Conservation (phyloP, 2,329 filamentous ascomycete species). For the Dactylonectria estremocensis region DNA sequence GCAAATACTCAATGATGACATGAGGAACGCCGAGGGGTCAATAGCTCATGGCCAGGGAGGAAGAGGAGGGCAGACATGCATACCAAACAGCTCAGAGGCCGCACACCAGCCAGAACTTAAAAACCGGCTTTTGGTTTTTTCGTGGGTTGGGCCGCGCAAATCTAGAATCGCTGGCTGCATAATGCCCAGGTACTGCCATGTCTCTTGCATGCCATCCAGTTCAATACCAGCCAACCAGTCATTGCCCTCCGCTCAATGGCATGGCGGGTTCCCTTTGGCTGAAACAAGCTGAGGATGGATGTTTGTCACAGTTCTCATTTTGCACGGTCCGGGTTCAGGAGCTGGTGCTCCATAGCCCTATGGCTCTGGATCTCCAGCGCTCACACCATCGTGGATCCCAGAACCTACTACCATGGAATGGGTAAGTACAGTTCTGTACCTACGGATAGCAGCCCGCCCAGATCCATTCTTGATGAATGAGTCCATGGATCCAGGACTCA, state of each 20-base stretch:
- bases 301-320: conserved; percentile 2
- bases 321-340: not conserved
- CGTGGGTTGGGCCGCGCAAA: conserved; percentile 3
- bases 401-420: not conserved
- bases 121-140: conserved; percentile 21
- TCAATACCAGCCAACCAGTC: too few species aligned
- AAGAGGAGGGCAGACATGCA: not conserved
- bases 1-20: conserved; percentile 6
- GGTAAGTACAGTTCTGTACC: too few species aligned
- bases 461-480: not conserved
- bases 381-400: not conserved
- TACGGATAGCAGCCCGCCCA: not conserved
- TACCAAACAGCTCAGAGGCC: conserved; percentile 1
- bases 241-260: conserved; percentile 7
- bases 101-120: conserved; percentile 5
- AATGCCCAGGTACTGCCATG: not conserved
- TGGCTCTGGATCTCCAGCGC: not conserved
- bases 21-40: not conserved
- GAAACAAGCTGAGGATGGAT: conserved; percentile 13
- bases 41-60: too few species aligned
- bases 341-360: conserved; percentile 5
- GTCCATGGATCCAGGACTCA: not conserved
- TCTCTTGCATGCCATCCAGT: not conserved
- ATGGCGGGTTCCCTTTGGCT: conserved; percentile 7
- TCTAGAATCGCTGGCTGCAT: conserved; percentile 20